Base-by-base conservation (phyloP, 352 stramenopile species). In the Pythium apleroticum region DNA sequence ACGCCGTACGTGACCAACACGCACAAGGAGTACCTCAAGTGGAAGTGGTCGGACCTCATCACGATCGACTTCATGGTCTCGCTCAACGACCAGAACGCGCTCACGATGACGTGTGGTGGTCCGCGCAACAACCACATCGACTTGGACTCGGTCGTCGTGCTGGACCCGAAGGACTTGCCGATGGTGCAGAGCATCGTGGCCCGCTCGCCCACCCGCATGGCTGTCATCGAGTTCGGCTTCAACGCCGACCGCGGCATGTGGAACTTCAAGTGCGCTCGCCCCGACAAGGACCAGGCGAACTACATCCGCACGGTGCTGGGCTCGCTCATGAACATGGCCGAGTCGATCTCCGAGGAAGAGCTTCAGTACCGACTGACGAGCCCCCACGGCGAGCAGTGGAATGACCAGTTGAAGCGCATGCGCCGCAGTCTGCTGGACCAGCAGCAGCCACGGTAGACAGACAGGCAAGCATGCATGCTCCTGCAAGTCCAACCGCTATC, bases 11-110 rank as follows among this genome's bases (percentile, higher is more conserved):
- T 92, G 54, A 73, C 77, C 24, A 92, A 92, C 74, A 93, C 86
- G 37, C 81, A 95, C 78, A 86, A 88, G 65, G 86, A 95, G 57
- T 95, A 95, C 61, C 75, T 97, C 58, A 97, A 97, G 75, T 97
- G 90, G 90, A 97, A 97, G 71, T 97, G 88, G 88, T 80, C 82
- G 37, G 90, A 97, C 70, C 71, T 96, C 54, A 96, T 96, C 65
- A 96, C 88, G 20, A 78, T 97, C 30, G 90, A 97, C 65, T 93
- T 97, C 57, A 57, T 91, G 59, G 81, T 78, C 52, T 71, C 75
- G 19, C 58, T 91, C 39, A 76, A 82, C 37, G 81, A 87, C 52
- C 74, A 75, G 22, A 85, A 91, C 62, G 54, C 57, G 7, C 60
- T 97, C 15, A 71, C 77, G 60, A 69, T 96, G 43, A 86, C 77